These are phyloP conservation scores for Suillus subluteus DNA, from an alignment of 768 basidiomycete genomes.

Conservation along the genomic window DNA sequence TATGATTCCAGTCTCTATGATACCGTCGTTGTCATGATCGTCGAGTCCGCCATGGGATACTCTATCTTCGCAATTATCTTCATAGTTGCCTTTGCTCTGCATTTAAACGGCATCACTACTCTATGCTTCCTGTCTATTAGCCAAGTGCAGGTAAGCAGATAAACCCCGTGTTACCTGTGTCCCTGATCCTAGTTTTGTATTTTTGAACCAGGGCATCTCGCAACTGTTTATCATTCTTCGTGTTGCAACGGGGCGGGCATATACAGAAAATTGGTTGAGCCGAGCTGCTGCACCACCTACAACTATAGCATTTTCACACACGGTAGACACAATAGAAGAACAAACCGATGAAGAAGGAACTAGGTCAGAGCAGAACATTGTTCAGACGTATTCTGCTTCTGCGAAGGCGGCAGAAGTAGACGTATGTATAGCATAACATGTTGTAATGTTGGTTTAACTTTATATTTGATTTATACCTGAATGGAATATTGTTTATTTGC, in stretches of 20 bases:
- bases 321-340: neutral
- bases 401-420: neutral
- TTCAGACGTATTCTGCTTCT: neutral
- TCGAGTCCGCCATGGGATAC: constrained; percentile 18
- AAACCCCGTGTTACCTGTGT: neutral
- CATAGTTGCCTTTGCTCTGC: constrained; percentile 25
- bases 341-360: neutral
- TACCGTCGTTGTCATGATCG: neutral
- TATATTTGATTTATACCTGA: neutral
- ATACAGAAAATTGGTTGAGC: constrained; percentile 9
- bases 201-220: constrained; percentile 26
- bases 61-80: constrained; percentile 27
- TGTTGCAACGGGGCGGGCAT: constrained; percentile 33
- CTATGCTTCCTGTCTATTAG: constrained; percentile 29
- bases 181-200: neutral
- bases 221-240: constrained; percentile 35
- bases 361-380: neutral
- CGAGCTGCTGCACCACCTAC: neutral
- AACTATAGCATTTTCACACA: neutral
- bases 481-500: neutral
- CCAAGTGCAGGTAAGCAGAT: constrained; percentile 24
- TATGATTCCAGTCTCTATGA: constrained; percentile 12
- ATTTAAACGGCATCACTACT: constrained; percentile 23
- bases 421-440: neutral
- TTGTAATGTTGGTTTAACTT: neutral